These are phyloP conservation scores for Usnea hakonensis DNA, from an alignment of 495 filamentous ascomycete genomes.

Conservation along the genomic window DNA sequence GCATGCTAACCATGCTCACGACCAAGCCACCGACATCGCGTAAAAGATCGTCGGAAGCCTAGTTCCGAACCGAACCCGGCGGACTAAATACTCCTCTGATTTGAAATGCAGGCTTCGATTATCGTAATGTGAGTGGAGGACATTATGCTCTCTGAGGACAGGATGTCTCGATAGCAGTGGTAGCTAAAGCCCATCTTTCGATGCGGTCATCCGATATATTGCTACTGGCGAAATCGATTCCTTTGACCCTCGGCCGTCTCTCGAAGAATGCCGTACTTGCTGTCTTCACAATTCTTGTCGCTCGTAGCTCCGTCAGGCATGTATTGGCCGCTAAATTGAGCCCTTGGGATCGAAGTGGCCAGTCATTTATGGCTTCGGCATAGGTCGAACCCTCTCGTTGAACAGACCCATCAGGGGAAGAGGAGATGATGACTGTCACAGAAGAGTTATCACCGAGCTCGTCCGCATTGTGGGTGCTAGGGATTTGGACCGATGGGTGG, in stretches of 20 bases:
- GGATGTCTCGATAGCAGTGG: slow-evolving; percentile 9
- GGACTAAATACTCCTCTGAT: slow-evolving; percentile 2
- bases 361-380: neutral
- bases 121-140: slow-evolving; percentile 1
- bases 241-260: slow-evolving; percentile 1
- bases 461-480: neutral
- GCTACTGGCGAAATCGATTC: neutral
- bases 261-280: slow-evolving; percentile 11
- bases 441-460: neutral
- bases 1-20: slow-evolving; percentile 10
- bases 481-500: neutral
- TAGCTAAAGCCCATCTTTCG: slow-evolving; percentile 7
- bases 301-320: slow-evolving; percentile 1
- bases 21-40: slow-evolving; percentile 4
- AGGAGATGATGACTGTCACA: neutral
- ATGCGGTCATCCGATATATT: neutral
- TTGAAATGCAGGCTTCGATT: slow-evolving; percentile 10
- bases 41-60: slow-evolving; percentile 13
- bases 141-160: neutral
- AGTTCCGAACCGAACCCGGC: neutral
- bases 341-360: neutral
- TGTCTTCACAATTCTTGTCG: neutral
- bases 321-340: neutral
- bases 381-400: neutral
- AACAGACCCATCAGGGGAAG: neutral